Percentiles rank a stretch among this genome's conserved stretches.
phyloP scores from a whole-genome alignment of 2,329 filamentous ascomycete species.

The Ophiostoma tasmaniense region DNA sequence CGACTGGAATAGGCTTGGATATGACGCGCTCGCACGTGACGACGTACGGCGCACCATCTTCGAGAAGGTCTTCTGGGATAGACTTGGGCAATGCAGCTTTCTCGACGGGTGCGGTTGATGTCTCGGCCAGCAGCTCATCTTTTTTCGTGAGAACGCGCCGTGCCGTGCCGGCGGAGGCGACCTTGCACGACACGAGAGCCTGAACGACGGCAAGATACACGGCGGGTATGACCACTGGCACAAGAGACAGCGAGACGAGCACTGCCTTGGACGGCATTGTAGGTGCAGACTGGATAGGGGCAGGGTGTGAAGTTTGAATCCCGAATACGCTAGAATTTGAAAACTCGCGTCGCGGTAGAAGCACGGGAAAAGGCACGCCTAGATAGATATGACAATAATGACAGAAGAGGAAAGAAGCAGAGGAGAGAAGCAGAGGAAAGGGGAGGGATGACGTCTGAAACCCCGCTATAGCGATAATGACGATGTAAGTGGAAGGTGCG shows the following conservation, averaged over 20 bases:
- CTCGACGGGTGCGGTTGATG: not conserved
- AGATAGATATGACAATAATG: not conserved
- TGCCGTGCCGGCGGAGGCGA: not conserved
- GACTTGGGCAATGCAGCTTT: constrained; percentile 9
- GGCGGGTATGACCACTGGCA: constrained; percentile 13
- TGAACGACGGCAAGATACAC: constrained; percentile 13
- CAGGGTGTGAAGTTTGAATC: too few species aligned
- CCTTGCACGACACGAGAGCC: constrained; percentile 10
- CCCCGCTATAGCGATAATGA: constrained; percentile 7
- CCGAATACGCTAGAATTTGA: too few species aligned
- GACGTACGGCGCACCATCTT: constrained; percentile 10
- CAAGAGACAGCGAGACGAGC: constrained; percentile 10
- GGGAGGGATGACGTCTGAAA: constrained; percentile 3
- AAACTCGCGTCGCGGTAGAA: too few species aligned
- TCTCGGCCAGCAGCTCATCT: not conserved
- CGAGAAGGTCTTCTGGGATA: constrained; percentile 13
- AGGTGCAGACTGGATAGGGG: not conserved
- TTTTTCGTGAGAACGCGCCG: not conserved
- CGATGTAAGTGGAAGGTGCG: not conserved
- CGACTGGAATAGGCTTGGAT: constrained; percentile 10
- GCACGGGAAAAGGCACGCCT: not conserved
- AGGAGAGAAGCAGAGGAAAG: not conserved
- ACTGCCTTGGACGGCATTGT: constrained; percentile 4
- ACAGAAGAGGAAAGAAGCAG: not conserved
- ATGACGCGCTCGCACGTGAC: constrained; percentile 18